Conservation (phyloP, 805 yeast species). For the Teunomyces tritomae region DNA sequence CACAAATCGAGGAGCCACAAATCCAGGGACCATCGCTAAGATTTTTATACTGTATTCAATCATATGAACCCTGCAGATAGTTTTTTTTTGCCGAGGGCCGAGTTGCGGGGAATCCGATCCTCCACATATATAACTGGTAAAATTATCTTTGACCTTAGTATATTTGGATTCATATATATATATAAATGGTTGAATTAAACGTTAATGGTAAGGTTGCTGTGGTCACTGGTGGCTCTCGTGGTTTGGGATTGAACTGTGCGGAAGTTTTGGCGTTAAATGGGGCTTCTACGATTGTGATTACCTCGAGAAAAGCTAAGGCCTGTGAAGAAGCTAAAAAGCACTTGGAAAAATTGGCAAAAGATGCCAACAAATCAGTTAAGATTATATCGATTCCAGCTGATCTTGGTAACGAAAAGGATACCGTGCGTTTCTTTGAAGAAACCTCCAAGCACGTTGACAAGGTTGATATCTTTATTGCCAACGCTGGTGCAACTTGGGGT, state of each 20-base stretch:
- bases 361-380: constrained; percentile 27
- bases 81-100: not conserved
- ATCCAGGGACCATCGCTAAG: not conserved
- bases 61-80: not conserved
- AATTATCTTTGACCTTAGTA: too few species aligned
- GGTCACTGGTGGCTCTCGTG: constrained; percentile 75
- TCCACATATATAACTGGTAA: not conserved
- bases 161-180: too few species aligned
- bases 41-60: not conserved
- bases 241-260: constrained; percentile 68
- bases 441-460: constrained; percentile 39
- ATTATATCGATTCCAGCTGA: constrained; percentile 55
- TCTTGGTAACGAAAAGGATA: constrained; percentile 49
- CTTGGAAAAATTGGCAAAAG: constrained; percentile 36
- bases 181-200: constrained; percentile 39
- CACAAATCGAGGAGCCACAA: not conserved
- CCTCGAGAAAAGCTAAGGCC: constrained; percentile 62
- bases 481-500: constrained; percentile 84
- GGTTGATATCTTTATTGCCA: constrained; percentile 66
- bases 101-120: constrained; percentile 2
- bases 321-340: constrained; percentile 53
- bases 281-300: constrained; percentile 57
- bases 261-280: constrained; percentile 62
- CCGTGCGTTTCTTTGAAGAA: constrained; percentile 40
- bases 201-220: constrained; percentile 64